phyloP scores from a whole-genome alignment of 805 yeast species.

The Yarrowia sp. region DNA sequence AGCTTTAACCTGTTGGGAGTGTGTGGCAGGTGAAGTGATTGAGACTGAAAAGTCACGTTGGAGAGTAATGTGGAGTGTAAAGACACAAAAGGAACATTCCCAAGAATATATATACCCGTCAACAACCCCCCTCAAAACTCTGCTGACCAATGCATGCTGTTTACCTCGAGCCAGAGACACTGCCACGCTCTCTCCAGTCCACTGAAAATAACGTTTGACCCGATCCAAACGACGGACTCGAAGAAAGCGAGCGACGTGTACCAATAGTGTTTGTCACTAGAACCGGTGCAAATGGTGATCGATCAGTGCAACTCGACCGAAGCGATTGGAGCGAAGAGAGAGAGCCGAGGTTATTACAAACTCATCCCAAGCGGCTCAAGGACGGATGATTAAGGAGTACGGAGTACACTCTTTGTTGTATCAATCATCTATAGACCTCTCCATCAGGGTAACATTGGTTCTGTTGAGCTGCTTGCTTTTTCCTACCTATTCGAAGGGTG shows the following conservation, averaged over 20 bases:
- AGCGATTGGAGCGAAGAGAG: too few relatives aligned
- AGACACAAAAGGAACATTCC: background rate
- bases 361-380: too few relatives aligned
- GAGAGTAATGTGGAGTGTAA: background rate
- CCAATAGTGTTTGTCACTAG: slow-evolving; percentile 7
- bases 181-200: background rate
- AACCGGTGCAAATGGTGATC: background rate
- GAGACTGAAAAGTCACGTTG: too few relatives aligned
- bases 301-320: background rate
- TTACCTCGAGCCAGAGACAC: background rate
- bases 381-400: too few relatives aligned
- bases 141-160: too few relatives aligned
- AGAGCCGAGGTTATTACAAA: too few relatives aligned
- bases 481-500: too few relatives aligned
- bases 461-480: too few relatives aligned
- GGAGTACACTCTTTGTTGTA: too few relatives aligned
- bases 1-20: background rate
- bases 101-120: background rate
- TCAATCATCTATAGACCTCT: too few relatives aligned
- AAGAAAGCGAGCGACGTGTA: slow-evolving; percentile 6
- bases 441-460: too few relatives aligned
- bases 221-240: slow-evolving; percentile 6
- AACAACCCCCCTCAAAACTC: too few relatives aligned
- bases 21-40: background rate
- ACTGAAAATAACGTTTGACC: background rate